Evolutionary conservation across 768 basidiomycete species (phyloP).

Genomic region (Boletus rubropictus): DNA sequence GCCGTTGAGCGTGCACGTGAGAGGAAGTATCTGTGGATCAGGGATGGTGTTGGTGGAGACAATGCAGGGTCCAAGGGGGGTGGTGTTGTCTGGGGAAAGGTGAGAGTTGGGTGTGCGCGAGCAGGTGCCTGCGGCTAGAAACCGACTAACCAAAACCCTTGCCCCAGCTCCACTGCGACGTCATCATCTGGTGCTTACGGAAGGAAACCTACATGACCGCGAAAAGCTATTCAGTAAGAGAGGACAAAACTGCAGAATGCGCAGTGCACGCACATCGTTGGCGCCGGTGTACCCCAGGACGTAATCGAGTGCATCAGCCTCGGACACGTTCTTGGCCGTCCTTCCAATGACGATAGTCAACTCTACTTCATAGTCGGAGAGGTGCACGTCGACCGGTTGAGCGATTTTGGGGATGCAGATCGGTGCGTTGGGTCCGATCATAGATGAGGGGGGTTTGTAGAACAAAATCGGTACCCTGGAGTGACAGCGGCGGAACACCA

Average conservation of each 20-base stretch:
- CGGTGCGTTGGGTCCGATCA: slow-evolving; percentile 66
- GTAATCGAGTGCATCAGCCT: slow-evolving; percentile 78
- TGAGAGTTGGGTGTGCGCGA: background rate
- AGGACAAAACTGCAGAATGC: background rate
- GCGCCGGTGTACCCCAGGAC: slow-evolving; percentile 78
- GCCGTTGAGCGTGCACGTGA: slow-evolving; percentile 66
- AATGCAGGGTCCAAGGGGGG: slow-evolving; percentile 75
- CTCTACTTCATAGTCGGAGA: slow-evolving; percentile 81
- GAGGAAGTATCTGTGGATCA: slow-evolving; percentile 57
- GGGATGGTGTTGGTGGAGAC: slow-evolving; percentile 59
- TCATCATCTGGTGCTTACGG: slow-evolving; percentile 73
- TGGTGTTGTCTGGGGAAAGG: slow-evolving; percentile 34
- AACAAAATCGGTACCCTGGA: slow-evolving; percentile 66
- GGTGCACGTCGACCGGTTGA: slow-evolving; percentile 63
- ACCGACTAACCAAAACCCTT: slow-evolving; percentile 68
- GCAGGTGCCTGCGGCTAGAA: background rate
- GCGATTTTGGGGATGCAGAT: slow-evolving; percentile 61
- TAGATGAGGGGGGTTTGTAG: slow-evolving; percentile 66
- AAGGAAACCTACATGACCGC: slow-evolving; percentile 49
- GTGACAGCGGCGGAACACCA: background rate
- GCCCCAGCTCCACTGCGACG: slow-evolving; percentile 84
- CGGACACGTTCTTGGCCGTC: slow-evolving; percentile 70
- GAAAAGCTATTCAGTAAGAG: too few species aligned
- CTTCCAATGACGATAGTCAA: slow-evolving; percentile 81
- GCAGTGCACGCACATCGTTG: slow-evolving; percentile 53